phyloP scores from a whole-genome alignment of 2,329 filamentous ascomycete genomes.

The Stachybotrys elegans region DNA sequence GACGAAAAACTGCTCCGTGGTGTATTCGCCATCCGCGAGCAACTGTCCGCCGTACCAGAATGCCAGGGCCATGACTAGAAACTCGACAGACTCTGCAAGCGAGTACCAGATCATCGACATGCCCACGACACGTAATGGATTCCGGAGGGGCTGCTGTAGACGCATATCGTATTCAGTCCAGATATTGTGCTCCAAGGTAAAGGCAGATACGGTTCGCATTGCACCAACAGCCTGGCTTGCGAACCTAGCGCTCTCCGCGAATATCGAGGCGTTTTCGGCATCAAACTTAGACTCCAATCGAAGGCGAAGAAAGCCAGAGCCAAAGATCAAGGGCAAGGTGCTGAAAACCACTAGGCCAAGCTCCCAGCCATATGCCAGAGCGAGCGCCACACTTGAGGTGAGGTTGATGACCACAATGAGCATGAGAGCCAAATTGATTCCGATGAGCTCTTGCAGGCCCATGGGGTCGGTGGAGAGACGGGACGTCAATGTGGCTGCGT shows the following conservation, averaged over 20 bases:
- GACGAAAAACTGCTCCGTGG: conserved; percentile 30
- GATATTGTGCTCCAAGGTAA: conserved; percentile 1
- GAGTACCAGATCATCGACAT: conserved; percentile 1
- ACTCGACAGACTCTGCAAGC: conserved; percentile 17
- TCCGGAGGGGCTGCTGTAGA: conserved; percentile 1
- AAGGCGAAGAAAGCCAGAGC: conserved; percentile 2
- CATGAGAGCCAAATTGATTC: conserved; percentile 2
- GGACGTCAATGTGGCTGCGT: conserved; percentile 1
- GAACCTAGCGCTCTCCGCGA: conserved; percentile 1
- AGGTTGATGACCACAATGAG: conserved; percentile 2
- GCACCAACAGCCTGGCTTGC: not conserved
- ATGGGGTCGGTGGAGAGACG: conserved; percentile 2
- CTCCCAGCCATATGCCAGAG: not conserved
- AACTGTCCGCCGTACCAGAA: conserved; percentile 16
- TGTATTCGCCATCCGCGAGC: conserved; percentile 28
- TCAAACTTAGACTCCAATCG: conserved; percentile 1
- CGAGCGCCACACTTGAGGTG: conserved; percentile 1
- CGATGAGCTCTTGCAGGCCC: conserved; percentile 1
- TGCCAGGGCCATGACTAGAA: conserved; percentile 8
- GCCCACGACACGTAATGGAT: conserved; percentile 1
- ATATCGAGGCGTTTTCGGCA: conserved; percentile 1
- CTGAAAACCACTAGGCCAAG: conserved; percentile 1
- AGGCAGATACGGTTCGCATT: conserved; percentile 1
- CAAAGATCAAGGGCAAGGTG: conserved; percentile 1
- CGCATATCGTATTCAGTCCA: conserved; percentile 1